phyloP scores from a whole-genome alignment of 345 rosid genomes.

The Raphanus sativus region DNA sequence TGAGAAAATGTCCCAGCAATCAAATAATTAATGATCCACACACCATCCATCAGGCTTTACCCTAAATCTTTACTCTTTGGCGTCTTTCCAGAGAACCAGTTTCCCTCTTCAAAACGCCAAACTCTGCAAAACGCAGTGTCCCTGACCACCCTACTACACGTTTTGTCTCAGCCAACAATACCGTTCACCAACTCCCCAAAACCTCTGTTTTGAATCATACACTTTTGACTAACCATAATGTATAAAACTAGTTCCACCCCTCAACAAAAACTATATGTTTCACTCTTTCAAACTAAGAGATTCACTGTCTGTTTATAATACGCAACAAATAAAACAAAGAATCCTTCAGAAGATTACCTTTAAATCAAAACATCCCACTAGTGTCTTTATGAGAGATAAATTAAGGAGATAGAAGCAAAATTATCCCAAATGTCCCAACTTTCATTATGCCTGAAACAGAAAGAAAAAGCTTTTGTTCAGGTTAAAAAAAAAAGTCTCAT shows the following conservation, averaged over 20 bases:
- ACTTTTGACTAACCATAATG: background rate
- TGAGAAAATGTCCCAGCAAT: too few species aligned
- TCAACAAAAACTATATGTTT: background rate
- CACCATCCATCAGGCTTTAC: too few species aligned
- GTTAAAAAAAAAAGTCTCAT: background rate
- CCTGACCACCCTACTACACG: background rate
- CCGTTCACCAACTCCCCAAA: background rate
- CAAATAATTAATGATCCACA: too few species aligned
- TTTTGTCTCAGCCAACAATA: background rate
- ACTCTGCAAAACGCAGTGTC: background rate
- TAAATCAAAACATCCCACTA: too few species aligned
- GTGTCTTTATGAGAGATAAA: too few species aligned
- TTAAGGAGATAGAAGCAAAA: background rate
- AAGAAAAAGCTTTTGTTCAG: background rate
- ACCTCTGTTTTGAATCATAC: background rate
- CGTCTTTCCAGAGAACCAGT: background rate
- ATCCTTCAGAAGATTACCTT: background rate
- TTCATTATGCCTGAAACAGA: background rate
- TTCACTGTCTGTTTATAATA: too few species aligned
- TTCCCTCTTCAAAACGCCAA: background rate
- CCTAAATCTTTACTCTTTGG: too few species aligned
- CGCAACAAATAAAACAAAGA: background rate
- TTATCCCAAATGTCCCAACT: background rate
- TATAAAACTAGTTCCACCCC: background rate
- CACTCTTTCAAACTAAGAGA: too few species aligned